These are phyloP conservation scores for Dactylellina cionopaga DNA, from an alignment of 2,329 filamentous ascomycete species.

Conservation along the genomic window DNA sequence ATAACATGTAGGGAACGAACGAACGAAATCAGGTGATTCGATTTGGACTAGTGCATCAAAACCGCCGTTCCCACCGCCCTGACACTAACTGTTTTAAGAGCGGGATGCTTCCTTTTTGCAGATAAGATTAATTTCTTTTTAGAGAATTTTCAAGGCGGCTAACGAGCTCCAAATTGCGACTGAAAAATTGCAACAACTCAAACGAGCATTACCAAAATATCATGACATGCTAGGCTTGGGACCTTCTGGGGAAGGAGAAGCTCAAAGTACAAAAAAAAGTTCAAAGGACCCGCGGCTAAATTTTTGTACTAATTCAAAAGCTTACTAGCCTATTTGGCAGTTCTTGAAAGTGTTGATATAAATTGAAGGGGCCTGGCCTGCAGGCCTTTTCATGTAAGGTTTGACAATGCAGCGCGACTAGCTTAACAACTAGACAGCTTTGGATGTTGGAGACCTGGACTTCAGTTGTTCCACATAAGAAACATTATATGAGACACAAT, in stretches of 20 bases:
- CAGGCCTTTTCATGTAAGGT: constrained; percentile 45
- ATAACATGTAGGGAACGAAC: constrained; percentile 23
- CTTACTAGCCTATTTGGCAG: constrained; percentile 25
- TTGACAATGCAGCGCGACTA: constrained; percentile 48
- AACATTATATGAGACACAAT: constrained; percentile 45
- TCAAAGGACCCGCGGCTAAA: constrained; percentile 49
- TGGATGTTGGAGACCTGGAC: constrained; percentile 51
- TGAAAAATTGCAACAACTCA: constrained; percentile 46
- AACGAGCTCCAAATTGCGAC: constrained; percentile 43
- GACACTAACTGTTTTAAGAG: constrained; percentile 41
- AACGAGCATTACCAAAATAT: too few species aligned
- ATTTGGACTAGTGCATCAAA: constrained; percentile 18
- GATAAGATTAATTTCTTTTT: constrained; percentile 16
- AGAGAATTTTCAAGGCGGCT: constrained; percentile 33
- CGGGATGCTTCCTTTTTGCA: background rate
- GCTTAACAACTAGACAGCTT: constrained; percentile 43
- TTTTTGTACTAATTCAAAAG: constrained; percentile 35
- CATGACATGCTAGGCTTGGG: too few species aligned
- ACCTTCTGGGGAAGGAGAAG: background rate
- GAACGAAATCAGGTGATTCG: constrained; percentile 24
- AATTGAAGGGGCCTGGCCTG: constrained; percentile 41
- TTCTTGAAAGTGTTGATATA: constrained; percentile 42
- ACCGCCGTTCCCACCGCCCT: constrained; percentile 19
- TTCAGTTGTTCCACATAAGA: constrained; percentile 47
- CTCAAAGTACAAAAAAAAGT: background rate